phyloP scores from a whole-genome alignment of 1,284 basidiomycete species.

The Cutaneotrichosporon curvatum region DNA sequence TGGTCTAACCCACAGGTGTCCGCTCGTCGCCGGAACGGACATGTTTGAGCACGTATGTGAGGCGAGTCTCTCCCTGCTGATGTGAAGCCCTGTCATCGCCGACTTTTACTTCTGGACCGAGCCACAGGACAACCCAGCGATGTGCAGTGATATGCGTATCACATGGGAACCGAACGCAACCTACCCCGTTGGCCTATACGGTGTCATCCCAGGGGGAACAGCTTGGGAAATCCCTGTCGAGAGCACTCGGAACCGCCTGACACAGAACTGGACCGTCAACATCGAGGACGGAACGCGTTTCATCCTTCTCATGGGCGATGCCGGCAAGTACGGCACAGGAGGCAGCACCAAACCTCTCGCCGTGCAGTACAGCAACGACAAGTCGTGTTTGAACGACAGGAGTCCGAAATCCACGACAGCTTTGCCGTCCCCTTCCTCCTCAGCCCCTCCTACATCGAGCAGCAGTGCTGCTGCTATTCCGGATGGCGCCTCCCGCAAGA shows the following conservation, averaged over 20 bases:
- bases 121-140: constrained; percentile 23
- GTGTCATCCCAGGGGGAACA: constrained; percentile 34
- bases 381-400: constrained; percentile 24
- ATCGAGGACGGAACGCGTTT: constrained; percentile 30
- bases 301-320: constrained; percentile 36
- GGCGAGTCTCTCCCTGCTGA: neutral
- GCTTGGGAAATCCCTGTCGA: constrained; percentile 34
- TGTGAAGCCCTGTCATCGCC: constrained; percentile 11
- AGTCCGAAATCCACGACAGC: constrained; percentile 14
- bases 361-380: constrained; percentile 18
- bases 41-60: constrained; percentile 25
- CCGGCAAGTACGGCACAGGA: constrained; percentile 31
- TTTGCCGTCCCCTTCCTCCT: neutral
- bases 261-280: constrained; percentile 30
- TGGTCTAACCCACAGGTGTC: neutral
- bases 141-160: constrained; percentile 28
- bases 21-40: constrained; percentile 18
- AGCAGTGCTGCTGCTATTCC: too few species aligned
- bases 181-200: constrained; percentile 29
- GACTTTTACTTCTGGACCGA: constrained; percentile 33
- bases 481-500: neutral
- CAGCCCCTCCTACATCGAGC: neutral
- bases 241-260: neutral
- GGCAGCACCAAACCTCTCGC: constrained; percentile 29
- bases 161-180: constrained; percentile 30